Evolutionary conservation across 768 basidiomycete genomes (phyloP).

Genomic region (Boletus subcaerulescens): DNA sequence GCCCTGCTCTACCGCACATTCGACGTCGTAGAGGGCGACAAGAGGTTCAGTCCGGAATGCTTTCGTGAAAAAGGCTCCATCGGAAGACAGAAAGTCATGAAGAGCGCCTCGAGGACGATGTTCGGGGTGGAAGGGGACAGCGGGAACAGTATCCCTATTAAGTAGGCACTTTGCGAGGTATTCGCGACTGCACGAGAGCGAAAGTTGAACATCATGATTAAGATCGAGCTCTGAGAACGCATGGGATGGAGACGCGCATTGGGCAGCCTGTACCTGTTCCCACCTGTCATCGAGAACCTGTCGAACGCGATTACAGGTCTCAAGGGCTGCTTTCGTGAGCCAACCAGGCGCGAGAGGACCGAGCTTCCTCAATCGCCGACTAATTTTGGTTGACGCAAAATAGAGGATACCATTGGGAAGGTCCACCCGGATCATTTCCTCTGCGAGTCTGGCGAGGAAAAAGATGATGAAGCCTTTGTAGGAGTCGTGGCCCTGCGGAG

Average conservation of each 20-base stretch:
- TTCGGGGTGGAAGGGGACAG: not conserved
- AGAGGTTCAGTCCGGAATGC: conserved; percentile 5
- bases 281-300: conserved; percentile 33
- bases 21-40: conserved; percentile 37
- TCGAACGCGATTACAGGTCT: conserved; percentile 40
- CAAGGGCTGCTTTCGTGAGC: conserved; percentile 35
- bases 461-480: conserved; percentile 52
- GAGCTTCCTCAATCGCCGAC: conserved; percentile 25
- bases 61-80: conserved; percentile 5
- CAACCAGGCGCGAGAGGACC: conserved; percentile 25
- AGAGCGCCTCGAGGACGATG: conserved; percentile 8
- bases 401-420: conserved; percentile 27
- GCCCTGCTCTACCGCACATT: conserved; percentile 27
- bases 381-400: conserved; percentile 27
- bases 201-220: conserved; percentile 29
- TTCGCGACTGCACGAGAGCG: conserved; percentile 27
- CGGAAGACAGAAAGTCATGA: conserved; percentile 8
- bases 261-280: conserved; percentile 26
- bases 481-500: conserved; percentile 3
- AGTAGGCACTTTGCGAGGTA: conserved; percentile 29
- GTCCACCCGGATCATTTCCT: conserved; percentile 11
- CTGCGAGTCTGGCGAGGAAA: conserved; percentile 31
- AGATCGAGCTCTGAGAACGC: conserved; percentile 19
- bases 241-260: conserved; percentile 18
- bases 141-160: conserved; percentile 1